These are phyloP conservation scores for Buxus sempervirens DNA, from an alignment of 164 flowering plant genomes.

Conservation along the genomic window DNA sequence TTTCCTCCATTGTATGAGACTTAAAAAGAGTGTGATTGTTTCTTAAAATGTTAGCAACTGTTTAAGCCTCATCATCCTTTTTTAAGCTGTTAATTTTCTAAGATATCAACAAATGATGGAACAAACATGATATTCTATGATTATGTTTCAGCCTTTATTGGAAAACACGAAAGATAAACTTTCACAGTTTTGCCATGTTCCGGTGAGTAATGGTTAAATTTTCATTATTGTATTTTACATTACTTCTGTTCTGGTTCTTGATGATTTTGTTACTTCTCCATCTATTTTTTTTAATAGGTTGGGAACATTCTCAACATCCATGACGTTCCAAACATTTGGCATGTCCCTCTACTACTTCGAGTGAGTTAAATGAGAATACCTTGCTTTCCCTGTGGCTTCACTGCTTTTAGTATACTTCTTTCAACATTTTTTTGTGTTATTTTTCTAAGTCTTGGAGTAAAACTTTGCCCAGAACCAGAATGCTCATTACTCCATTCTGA, in stretches of 20 bases:
- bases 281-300: conserved; percentile 36
- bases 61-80: background rate
- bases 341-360: conserved; percentile 82
- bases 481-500: conserved; percentile 78
- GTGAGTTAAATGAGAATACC: conserved; percentile 37
- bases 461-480: conserved; percentile 71
- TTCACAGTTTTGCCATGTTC: conserved; percentile 95
- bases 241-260: background rate
- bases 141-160: conserved; percentile 73
- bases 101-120: background rate
- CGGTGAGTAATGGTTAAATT: conserved; percentile 43
- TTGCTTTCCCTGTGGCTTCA: conserved; percentile 3
- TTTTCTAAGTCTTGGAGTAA: conserved; percentile 12
- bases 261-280: background rate
- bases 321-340: conserved; percentile 99
- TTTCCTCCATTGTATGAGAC: no score
- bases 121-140: background rate
- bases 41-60: background rate
- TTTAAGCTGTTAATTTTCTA: background rate
- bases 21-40: no score
- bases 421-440: conserved; percentile 2
- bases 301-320: conserved; percentile 83
- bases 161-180: conserved; percentile 81
- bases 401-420: background rate
- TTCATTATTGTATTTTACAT: conserved; percentile 10